phyloP scores from a whole-genome alignment of 371 early-diverging fungal genomes.

The Actinomortierella wolfii region DNA sequence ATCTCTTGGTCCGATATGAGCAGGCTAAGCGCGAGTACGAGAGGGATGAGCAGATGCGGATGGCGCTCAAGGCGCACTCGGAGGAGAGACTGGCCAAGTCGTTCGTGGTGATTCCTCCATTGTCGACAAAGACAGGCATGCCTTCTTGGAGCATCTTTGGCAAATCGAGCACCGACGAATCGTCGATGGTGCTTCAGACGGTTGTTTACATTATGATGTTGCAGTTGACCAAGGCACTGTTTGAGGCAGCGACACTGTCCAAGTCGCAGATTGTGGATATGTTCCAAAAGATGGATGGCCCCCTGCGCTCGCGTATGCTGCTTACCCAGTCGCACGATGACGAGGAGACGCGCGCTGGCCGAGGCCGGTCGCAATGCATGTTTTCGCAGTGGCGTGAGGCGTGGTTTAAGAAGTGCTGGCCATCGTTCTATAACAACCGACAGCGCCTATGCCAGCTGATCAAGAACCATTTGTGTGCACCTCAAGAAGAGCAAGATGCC shows the following conservation, averaged over 20 bases:
- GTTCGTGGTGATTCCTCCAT: conserved; percentile 27
- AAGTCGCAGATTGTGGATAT: conserved; percentile 25
- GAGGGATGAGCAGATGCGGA: conserved; percentile 35
- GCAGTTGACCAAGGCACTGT: conserved; percentile 28
- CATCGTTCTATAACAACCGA: conserved; percentile 41
- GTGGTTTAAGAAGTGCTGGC: conserved; percentile 35
- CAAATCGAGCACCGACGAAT: conserved; percentile 1
- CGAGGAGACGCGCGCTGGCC: conserved; percentile 16
- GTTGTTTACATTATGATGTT: conserved; percentile 45
- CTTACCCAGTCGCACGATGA: too few species aligned
- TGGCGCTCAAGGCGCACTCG: conserved; percentile 23
- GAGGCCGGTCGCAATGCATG: conserved; percentile 7
- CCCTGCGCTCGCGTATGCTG: conserved; percentile 24
- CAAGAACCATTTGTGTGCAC: conserved; percentile 18
- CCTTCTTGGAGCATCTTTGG: too few species aligned
- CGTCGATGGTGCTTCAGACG: conserved; percentile 23
- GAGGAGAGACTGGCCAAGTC: conserved; percentile 29
- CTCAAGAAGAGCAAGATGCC: conserved; percentile 9
- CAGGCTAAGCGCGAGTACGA: conserved; percentile 18
- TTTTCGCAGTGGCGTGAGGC: conserved; percentile 37
- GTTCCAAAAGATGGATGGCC: conserved; percentile 32
- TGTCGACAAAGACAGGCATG: conserved; percentile 6
- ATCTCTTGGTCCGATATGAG: conserved; percentile 23
- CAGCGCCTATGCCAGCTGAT: conserved; percentile 30
- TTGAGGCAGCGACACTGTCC: conserved; percentile 36